Conservation (phyloP, 495 filamentous ascomycete genomes). For the Copromyces sp. region DNA sequence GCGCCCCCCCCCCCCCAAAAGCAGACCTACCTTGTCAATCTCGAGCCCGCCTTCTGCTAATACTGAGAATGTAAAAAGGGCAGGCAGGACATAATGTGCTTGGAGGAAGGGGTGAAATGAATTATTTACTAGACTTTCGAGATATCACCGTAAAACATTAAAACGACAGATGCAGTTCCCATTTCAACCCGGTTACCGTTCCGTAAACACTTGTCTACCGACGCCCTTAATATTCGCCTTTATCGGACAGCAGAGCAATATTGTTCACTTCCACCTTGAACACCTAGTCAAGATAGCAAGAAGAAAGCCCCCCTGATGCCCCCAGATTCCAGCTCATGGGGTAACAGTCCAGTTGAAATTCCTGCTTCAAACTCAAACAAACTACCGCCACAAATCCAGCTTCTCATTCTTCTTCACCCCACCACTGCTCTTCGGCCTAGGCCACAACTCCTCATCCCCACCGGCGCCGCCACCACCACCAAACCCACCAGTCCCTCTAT, state of each 20-base stretch:
- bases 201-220: not conserved
- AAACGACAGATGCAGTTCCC: not conserved
- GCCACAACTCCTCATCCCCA: conserved; percentile 30
- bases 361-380: not conserved
- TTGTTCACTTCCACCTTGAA: not conserved
- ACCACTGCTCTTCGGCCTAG: conserved; percentile 29
- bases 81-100: not conserved
- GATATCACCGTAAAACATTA: not conserved
- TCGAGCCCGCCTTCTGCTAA: not conserved
- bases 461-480: not conserved
- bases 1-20: not conserved
- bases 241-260: not conserved
- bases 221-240: not conserved
- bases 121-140: not conserved
- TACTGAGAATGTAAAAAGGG: not conserved
- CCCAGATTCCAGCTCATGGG: not conserved
- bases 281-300: not conserved
- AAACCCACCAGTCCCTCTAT: conserved; percentile 1
- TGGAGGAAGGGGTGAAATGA: not conserved
- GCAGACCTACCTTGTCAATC: not conserved
- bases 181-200: not conserved
- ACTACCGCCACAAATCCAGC: conserved; percentile 36
- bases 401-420: conserved; percentile 33
- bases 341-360: not conserved
- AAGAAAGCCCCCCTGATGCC: not conserved